Base-by-base conservation (phyloP, 2,329 filamentous ascomycete species). In the Fonsecaea monophora region DNA sequence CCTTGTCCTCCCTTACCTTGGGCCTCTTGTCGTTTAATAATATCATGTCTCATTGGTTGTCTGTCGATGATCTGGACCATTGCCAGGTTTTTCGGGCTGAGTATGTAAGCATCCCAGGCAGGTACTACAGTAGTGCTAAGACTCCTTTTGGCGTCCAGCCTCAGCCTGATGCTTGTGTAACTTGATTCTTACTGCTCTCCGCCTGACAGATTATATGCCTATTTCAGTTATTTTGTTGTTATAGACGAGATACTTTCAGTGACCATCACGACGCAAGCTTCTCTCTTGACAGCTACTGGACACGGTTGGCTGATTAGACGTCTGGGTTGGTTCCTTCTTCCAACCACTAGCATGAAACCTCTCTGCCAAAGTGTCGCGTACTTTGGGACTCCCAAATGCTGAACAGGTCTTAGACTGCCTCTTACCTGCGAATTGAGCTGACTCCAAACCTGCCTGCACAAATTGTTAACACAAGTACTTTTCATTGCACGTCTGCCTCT, bases 301-400 rank as follows among this genome's bases (percentile, higher is more conserved):
- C 40, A 45, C 8, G 6, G 6, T n/a, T 45, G 7, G 7, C 10
- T 7, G n/a, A n/a, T 18, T 45, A 21, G 42, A 48, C 12, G 42
- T 48, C 42, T 48, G 42, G 42, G 42, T 48, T 48, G 42, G 42
- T 48, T 7, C 18, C n/a, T 21, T 48, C 42, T 8, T 48, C n/a
- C n/a, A 21, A 48, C 42, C n/a, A 48, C 42, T 48, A 48, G 42
- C 42, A 48, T 48, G 42, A 21, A 48, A 21, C n/a, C n/a, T 21
- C 42, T 21, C 18, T 48, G 5, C 8, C 21, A 5, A 48, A 48
- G 42, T 21, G 7, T 10, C 42, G n/a, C 42, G 21, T 48, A 18
- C n/a, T 48, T 2, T 21, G 42, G 42, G 10, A 48, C 12, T 7
- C 21, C 42, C n/a, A 48, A 18, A 13, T 50, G 1, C 45, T 50